Conservation (phyloP, 768 basidiomycete genomes). For the Termitomyces sp. region DNA sequence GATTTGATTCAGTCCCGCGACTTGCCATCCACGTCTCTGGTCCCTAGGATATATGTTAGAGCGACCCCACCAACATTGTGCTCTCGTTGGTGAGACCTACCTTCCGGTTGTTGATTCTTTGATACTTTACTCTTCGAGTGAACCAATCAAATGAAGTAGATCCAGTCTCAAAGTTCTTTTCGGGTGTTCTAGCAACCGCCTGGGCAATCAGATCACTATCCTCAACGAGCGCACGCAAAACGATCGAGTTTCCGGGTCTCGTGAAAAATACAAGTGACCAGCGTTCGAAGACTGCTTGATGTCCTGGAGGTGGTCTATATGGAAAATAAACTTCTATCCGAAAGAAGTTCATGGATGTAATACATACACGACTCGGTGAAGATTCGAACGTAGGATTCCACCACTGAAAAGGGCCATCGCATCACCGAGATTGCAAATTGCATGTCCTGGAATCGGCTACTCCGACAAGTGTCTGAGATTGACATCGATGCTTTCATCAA, state of each 20-base stretch:
- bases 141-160: not conserved
- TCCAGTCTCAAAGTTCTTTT: not conserved
- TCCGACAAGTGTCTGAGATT: not conserved
- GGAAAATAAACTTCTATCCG: not conserved
- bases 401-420: constrained; percentile 14
- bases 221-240: constrained; percentile 46
- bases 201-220: constrained; percentile 45
- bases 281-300: constrained; percentile 44
- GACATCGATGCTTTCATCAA: not conserved
- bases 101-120: not conserved
- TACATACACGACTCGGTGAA: constrained; percentile 13
- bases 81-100: not conserved
- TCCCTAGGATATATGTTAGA: not conserved
- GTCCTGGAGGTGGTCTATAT: not conserved
- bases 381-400: constrained; percentile 16
- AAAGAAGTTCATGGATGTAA: not conserved
- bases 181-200: constrained; percentile 23
- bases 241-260: constrained; percentile 47
- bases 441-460: constrained; percentile 45
- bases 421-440: constrained; percentile 47
- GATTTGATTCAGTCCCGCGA: not conserved
- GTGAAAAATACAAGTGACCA: constrained; percentile 71
- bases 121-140: not conserved
- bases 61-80: not conserved
- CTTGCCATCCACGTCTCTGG: not conserved